phyloP scores from a whole-genome alignment of 768 basidiomycete species.

The Mycena latifolia region DNA sequence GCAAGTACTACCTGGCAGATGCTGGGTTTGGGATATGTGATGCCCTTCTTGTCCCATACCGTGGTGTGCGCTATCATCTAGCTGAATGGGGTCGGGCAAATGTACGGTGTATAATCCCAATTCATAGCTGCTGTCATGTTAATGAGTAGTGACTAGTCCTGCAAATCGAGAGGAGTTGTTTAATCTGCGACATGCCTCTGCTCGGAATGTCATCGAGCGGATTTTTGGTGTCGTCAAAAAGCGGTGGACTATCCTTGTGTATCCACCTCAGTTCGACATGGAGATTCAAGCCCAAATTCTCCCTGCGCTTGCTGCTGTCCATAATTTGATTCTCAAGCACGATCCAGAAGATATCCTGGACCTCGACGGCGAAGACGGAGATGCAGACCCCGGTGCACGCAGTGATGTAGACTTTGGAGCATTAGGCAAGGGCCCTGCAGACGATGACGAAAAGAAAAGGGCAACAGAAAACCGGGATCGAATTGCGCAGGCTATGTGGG shows the following conservation, averaged over 20 bases:
- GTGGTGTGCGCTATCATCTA: conserved; percentile 40
- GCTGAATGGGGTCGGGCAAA: conserved; percentile 37
- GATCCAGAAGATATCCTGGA: conserved; percentile 43
- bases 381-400: conserved; percentile 21
- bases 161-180: no score
- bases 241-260: conserved; percentile 35
- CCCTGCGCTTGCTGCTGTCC: conserved; percentile 41
- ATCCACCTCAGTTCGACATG: conserved; percentile 41
- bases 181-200: no score
- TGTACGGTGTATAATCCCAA: not conserved
- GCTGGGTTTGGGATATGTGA: no score
- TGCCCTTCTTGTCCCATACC: no score
- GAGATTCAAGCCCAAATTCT: conserved; percentile 43
- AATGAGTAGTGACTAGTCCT: conserved; percentile 37
- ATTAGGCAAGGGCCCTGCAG: no score
- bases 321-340: conserved; percentile 48
- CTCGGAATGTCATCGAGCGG: no score
- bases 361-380: conserved; percentile 24
- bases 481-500: no score
- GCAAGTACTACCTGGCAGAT: no score
- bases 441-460: no score
- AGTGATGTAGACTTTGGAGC: no score
- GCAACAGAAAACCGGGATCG: no score
- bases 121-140: no score
- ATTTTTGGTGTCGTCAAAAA: conserved; percentile 2